Evolutionary conservation across 306 rosid species (phyloP), one percentile per base, ranked within the genome.

Genomic region (Arachis stenosperma): DNA sequence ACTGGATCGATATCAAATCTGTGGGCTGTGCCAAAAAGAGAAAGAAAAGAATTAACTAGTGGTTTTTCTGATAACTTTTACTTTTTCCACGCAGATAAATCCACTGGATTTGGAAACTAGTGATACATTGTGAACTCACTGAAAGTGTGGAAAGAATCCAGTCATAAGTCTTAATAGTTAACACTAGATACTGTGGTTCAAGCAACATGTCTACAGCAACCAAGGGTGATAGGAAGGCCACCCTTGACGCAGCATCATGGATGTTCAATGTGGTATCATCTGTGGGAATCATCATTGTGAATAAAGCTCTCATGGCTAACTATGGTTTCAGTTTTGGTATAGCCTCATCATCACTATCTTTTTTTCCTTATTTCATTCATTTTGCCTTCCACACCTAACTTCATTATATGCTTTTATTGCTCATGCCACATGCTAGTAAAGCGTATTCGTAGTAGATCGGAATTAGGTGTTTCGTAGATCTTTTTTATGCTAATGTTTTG

Each of bases 191-290:
- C 42, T 33, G 7, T 39, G 13, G 65, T 51, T 75, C 67, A 71
- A 33, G 37, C 37, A 33, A 68, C 14, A 90, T 88, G 93, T 53
- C 85, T 81, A 75, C 92, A 13, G 52, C 81, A n/a, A 80, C 70
- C 67, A 86, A 84, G 70, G 84, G 78, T 58, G 88, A 86, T 68
- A 75, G 81, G 81, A 88, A 90, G 82, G 76, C 81, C 9, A 8
- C 84, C 50, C 22, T 86, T 69, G 96, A 90, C 76, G 82, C 82
- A 13, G 93, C 93, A 2, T 81, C 96, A 5, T 90, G 96, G 96
- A 42, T 83, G 93, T 88, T 90, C 88, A 86, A 90, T 78, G 86
- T 90, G 4, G 93, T 88, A 60, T 86, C 93, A 14, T 90, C 93
- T 57, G 96, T 90, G 1, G 91, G 96, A 52, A 88, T 90, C 61